Evolutionary conservation across 2,329 filamentous ascomycete species (phyloP).

Genomic region (Talaromyces sp.): DNA sequence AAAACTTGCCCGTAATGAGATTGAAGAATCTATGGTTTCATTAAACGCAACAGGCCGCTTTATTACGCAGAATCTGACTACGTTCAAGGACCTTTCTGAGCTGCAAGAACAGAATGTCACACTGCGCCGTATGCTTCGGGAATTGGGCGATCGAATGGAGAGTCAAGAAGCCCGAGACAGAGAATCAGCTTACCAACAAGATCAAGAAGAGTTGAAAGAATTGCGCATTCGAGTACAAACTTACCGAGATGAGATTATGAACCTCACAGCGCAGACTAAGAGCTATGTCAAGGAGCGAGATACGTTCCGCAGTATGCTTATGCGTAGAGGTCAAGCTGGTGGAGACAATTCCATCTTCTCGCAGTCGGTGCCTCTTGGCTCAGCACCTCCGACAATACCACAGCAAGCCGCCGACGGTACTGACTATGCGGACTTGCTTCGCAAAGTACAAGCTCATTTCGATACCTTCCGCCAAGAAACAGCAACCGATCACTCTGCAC

Average conservation of each 20-base stretch:
- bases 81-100: conserved; percentile 81
- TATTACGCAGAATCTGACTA: conserved; percentile 83
- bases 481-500: conserved; percentile 71
- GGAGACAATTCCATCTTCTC: conserved; percentile 65
- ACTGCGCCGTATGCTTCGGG: conserved; percentile 74
- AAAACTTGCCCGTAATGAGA: conserved; percentile 71
- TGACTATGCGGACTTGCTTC: conserved; percentile 72
- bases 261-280: conserved; percentile 78
- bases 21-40: conserved; percentile 68
- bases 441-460: conserved; percentile 84
- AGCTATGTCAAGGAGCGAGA: conserved; percentile 94
- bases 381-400: conserved; percentile 45
- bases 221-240: conserved; percentile 70
- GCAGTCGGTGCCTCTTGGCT: conserved; percentile 61
- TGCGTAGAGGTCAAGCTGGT: conserved; percentile 65
- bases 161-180: conserved; percentile 74
- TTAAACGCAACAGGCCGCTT: conserved; percentile 82
- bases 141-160: conserved; percentile 85
- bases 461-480: conserved; percentile 87
- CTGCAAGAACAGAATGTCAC: conserved; percentile 86
- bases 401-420: conserved; percentile 53
- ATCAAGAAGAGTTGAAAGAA: conserved; percentile 67
- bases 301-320: conserved; percentile 93
- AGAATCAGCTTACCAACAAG: conserved; percentile 52
- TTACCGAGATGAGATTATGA: conserved; percentile 80